These are phyloP conservation scores for Podaxis sp. DNA, from an alignment of 768 basidiomycete genomes.

Conservation along the genomic window DNA sequence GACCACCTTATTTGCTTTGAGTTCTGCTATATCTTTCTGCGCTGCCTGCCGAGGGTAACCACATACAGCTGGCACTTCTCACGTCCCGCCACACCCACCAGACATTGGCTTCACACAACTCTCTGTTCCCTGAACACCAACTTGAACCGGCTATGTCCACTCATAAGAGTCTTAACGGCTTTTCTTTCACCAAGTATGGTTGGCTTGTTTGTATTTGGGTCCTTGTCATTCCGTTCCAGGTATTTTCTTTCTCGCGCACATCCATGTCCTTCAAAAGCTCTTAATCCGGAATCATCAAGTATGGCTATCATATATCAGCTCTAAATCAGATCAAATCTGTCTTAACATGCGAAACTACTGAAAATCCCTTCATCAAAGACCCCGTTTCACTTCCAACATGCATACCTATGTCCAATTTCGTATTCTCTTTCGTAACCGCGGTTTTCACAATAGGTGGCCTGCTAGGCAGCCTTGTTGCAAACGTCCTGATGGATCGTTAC, in stretches of 20 bases:
- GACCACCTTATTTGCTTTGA: too few relatives aligned
- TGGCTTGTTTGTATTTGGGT: conserved; percentile 68
- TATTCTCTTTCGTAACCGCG: conserved; percentile 81
- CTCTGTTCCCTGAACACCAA: too few relatives aligned
- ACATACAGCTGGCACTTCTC: too few relatives aligned
- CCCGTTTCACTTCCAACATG: conserved; percentile 58
- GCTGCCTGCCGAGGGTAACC: too few relatives aligned
- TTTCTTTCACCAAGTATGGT: conserved; percentile 54
- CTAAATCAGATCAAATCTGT: conserved; percentile 85
- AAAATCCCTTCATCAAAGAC: conserved; percentile 17
- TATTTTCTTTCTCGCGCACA: conserved; percentile 20
- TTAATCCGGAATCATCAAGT: conserved; percentile 32
- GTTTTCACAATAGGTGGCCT: conserved; percentile 88
- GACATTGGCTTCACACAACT: not conserved
- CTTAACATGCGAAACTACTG: conserved; percentile 57
- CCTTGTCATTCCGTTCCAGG: conserved; percentile 57
- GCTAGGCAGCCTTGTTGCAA: conserved; percentile 66
- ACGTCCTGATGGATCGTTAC: conserved; percentile 60
- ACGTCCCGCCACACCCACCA: too few relatives aligned
- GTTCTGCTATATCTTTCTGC: too few relatives aligned
- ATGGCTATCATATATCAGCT: conserved; percentile 91
- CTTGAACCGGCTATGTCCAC: conserved; percentile 12
- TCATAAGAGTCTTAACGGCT: conserved; percentile 11
- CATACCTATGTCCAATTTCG: conserved; percentile 71
- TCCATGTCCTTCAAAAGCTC: not conserved